Base-by-base conservation (phyloP, 2,329 filamentous ascomycete species). In the Juglanconis juglandina region DNA sequence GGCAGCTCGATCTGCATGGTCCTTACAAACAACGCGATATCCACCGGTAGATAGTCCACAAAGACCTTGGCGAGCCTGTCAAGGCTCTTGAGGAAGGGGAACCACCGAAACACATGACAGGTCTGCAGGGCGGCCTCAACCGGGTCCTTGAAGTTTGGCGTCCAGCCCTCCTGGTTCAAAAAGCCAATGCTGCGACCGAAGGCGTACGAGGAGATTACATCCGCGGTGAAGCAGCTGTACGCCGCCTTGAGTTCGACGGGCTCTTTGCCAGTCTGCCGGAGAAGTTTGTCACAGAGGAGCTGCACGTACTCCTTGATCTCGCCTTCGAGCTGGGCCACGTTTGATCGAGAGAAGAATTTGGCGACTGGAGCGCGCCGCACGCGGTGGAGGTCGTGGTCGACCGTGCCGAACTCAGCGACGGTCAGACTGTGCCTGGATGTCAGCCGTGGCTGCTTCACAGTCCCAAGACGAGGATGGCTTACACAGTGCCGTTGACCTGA, bases 1-100 rank as follows among this genome's bases (percentile, higher is more conserved):
- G 71, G 66, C 33, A 77, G 73, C 35, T 73, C 72, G 33, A 72
- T 71, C 63, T 76, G 74, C 70, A 75, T 74, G 63, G 70, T 73
- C 42, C 54, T 14, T 3, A 61, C 42, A 11, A 61, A 58, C 1
- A 61, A 30, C 2, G 42, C 24, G 0, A 61, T 14, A 8, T 57
- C 53, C n/a, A 24, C 44, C 10, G 59, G 59, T 4, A 61, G 49
- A 33, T 53, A 61, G 24, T 61, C 53, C 11, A 61, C 59, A 32
- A 61, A 37, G 47, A 14, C n/a, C 7, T 35, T 66, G 50, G 65
- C 61, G 14, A 66, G 53, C 8, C 41, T 33, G 3, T 66, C 68
- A 5, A 69, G 52, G 5, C 61, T 63, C n/a, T 66, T 57, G 0
- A 65, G 59, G 2, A 60, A 60, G 11, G 65, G 30, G 46, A 64